Percentiles rank a stretch among this genome's conserved stretches.
These are phyloP conservation scores for Globisporangium perplexum DNA, from an alignment of 352 stramenopile genomes.

Conservation along the genomic window DNA sequence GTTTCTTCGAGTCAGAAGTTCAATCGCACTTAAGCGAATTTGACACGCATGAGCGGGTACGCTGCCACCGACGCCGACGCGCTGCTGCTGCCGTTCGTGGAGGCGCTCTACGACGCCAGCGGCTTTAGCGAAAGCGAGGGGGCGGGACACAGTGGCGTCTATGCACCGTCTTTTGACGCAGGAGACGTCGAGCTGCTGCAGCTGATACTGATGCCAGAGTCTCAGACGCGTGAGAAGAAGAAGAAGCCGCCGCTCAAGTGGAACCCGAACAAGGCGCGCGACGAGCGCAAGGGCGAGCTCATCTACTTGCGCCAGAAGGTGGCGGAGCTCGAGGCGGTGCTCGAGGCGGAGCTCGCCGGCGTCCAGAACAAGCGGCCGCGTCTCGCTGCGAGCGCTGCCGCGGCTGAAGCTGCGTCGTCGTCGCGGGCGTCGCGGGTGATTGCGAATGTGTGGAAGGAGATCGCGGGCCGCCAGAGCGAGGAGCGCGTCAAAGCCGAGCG, in stretches of 20 bases:
- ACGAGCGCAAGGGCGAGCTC: constrained; percentile 13
- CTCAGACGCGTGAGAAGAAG: too few relatives aligned
- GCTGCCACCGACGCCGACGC: neutral
- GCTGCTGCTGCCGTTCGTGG: neutral
- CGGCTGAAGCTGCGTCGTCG: too few relatives aligned
- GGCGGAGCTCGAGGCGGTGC: constrained; percentile 13
- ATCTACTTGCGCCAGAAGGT: constrained; percentile 13
- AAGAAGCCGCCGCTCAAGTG: constrained; percentile 28
- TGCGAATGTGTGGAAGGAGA: neutral
- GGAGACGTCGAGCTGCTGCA: too few relatives aligned
- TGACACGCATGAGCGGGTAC: too few relatives aligned
- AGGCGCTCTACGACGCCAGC: neutral
- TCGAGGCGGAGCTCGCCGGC: constrained; percentile 20
- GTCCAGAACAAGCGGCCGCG: neutral
- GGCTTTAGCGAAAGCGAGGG: too few relatives aligned
- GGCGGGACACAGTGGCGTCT: too few relatives aligned
- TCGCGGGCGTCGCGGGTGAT: neutral
- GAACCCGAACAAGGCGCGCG: constrained; percentile 18
- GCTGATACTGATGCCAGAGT: too few relatives aligned
- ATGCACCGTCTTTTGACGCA: too few relatives aligned
- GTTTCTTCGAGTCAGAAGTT: too few relatives aligned
- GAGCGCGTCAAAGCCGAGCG: neutral
- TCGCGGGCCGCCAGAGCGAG: neutral
- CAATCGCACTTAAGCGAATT: too few relatives aligned
- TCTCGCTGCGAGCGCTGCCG: neutral